These are phyloP conservation scores for Silene latifolia DNA, from an alignment of 148 eudicot species.

Conservation along the genomic window DNA sequence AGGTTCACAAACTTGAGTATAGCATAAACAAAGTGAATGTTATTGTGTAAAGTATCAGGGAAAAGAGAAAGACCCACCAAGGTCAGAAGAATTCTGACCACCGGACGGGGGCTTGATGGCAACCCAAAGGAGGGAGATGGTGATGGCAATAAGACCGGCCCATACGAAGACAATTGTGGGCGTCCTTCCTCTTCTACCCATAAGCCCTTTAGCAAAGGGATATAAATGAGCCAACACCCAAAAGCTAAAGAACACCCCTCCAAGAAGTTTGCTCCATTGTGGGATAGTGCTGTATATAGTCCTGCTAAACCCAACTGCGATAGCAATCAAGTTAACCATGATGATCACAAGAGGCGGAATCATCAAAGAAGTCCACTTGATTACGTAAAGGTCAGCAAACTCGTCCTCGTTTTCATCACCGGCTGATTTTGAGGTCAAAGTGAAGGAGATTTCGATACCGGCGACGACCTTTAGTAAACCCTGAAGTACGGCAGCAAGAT, in stretches of 20 bases:
- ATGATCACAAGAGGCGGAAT: constrained; percentile 88
- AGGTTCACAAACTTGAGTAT: constrained; percentile 11
- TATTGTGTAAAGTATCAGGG: constrained; percentile 32
- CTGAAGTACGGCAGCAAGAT: constrained; percentile 87
- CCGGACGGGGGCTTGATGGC: constrained; percentile 70
- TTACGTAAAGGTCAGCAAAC: constrained; percentile 65
- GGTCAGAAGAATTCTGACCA: constrained; percentile 26
- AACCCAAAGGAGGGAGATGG: constrained; percentile 82
- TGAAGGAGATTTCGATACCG: constrained; percentile 87
- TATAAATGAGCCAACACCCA: constrained; percentile 96
- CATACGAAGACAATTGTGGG: constrained; percentile 88
- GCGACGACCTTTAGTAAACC: constrained; percentile 82
- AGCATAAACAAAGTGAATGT: neutral
- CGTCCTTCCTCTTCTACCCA: constrained; percentile 91
- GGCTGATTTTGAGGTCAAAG: constrained; percentile 69
- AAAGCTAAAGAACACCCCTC: constrained; percentile 93
- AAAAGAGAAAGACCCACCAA: constrained; percentile 76
- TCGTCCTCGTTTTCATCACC: constrained; percentile 75
- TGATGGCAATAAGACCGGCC: constrained; percentile 90
- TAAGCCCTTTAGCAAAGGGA: constrained; percentile 88
- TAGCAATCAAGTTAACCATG: constrained; percentile 72
- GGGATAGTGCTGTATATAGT: constrained; percentile 77
- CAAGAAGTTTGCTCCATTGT: constrained; percentile 82
- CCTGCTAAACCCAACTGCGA: constrained; percentile 80
- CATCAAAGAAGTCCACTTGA: constrained; percentile 89